Evolutionary conservation across 805 yeast species (phyloP).

Genomic region (Starmera caribaea): DNA sequence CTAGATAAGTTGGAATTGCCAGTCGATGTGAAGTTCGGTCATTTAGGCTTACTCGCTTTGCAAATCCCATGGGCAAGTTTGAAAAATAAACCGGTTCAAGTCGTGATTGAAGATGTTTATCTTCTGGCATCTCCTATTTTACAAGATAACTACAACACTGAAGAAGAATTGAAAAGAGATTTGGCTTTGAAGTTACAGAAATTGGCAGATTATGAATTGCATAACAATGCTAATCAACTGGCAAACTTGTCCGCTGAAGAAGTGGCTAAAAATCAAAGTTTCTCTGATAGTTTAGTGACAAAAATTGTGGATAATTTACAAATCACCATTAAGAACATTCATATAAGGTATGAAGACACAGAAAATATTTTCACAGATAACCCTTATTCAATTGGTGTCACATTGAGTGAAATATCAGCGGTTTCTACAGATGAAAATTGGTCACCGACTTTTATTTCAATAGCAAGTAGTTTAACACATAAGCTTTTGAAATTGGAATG

Average conservation of each 20-base stretch:
- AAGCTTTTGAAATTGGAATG: slow-evolving; percentile 70
- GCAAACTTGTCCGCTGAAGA: slow-evolving; percentile 25
- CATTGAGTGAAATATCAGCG: slow-evolving; percentile 81
- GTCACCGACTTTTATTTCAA: slow-evolving; percentile 77
- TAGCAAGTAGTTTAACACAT: slow-evolving; percentile 54
- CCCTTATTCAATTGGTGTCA: slow-evolving; percentile 78
- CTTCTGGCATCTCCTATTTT: slow-evolving; percentile 71
- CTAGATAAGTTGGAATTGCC: slow-evolving; percentile 82
- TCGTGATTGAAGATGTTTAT: slow-evolving; percentile 78
- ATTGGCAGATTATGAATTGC: slow-evolving; percentile 52
- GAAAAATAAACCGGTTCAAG: slow-evolving; percentile 85
- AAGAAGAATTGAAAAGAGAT: slow-evolving; percentile 49
- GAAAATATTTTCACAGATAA: slow-evolving; percentile 52
- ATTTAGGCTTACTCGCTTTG: slow-evolving; percentile 76
- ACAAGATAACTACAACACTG: slow-evolving; percentile 40
- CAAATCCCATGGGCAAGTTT: slow-evolving; percentile 97
- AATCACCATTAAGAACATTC: slow-evolving; percentile 83
- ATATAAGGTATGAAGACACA: slow-evolving; percentile 83
- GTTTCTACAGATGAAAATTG: slow-evolving; percentile 80
- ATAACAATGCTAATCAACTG: slow-evolving; percentile 34
- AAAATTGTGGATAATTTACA: slow-evolving; percentile 91
- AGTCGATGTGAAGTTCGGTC: slow-evolving; percentile 80
- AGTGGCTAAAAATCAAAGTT: slow-evolving; percentile 57
- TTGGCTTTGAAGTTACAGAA: slow-evolving; percentile 58
- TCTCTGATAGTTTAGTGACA: slow-evolving; percentile 78